Conservation (phyloP, 176 grass and related monocot species). For the Cenchrus purpureus region DNA sequence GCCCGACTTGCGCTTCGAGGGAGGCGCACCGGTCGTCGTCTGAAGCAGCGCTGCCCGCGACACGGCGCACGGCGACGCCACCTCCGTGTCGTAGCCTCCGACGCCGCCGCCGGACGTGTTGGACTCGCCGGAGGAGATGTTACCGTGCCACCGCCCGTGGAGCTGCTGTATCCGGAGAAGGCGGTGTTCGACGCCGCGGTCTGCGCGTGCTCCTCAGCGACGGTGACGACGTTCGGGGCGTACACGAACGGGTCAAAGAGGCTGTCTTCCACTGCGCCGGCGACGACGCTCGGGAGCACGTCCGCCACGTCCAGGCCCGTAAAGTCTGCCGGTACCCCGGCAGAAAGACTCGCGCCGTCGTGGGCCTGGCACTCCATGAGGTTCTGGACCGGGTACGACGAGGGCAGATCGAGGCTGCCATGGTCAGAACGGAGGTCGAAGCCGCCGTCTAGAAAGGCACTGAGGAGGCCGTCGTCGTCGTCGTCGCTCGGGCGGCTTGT, state of each 20-base stretch:
- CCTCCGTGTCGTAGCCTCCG: constrained; percentile 42
- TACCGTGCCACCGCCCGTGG: constrained; percentile 41
- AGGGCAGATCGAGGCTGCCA: constrained; percentile 19
- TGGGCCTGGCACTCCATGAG: constrained; percentile 8
- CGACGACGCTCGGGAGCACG: constrained; percentile 20
- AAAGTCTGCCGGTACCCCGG: neutral
- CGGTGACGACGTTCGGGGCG: neutral
- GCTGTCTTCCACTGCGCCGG: neutral
- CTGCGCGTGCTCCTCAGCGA: constrained; percentile 1
- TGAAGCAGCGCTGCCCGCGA: neutral
- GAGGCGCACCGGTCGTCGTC: neutral
- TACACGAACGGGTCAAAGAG: constrained; percentile 35
- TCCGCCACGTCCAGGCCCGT: constrained; percentile 17
- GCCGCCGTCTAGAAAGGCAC: constrained; percentile 16
- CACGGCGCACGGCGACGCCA: constrained; percentile 41
- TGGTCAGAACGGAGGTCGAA: constrained; percentile 4
- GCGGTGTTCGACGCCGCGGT: constrained; percentile 31
- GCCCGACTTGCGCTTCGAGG: constrained; percentile 27
- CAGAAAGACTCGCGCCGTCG: neutral
- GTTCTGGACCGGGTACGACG: neutral
- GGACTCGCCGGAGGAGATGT: constrained; percentile 63
- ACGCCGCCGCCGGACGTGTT: constrained; percentile 8
- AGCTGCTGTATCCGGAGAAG: constrained; percentile 57
- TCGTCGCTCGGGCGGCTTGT: constrained; percentile 27
- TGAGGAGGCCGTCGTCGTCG: constrained; percentile 42